These are phyloP conservation scores for Suhomyces bribrorum DNA, from an alignment of 1,139 yeast species.

Conservation along the genomic window DNA sequence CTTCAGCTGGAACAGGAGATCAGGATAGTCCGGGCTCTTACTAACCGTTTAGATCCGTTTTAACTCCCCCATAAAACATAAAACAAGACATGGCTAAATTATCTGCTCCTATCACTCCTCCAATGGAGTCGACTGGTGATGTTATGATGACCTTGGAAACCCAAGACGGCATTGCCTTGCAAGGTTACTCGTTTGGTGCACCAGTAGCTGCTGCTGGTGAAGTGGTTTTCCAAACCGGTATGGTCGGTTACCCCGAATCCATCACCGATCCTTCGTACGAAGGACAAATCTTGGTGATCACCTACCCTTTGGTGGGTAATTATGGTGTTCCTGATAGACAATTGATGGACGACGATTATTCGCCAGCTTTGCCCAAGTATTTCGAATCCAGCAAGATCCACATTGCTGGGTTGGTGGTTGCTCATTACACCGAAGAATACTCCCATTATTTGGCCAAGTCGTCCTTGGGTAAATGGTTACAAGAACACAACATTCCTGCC, in stretches of 20 bases:
- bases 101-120: constrained; percentile 83
- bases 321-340: constrained; percentile 97
- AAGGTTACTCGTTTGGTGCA: constrained; percentile 99
- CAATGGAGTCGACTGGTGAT: constrained; percentile 79
- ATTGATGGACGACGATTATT: constrained; percentile 67
- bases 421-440: constrained; percentile 94
- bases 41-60: constrained; percentile 3
- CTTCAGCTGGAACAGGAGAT: no score
- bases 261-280: constrained; percentile 98
- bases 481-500: constrained; percentile 91
- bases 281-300: constrained; percentile 95
- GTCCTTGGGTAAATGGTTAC: constrained; percentile 91
- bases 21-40: no score
- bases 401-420: constrained; percentile 95
- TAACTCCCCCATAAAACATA: constrained; percentile 4
- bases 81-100: constrained; percentile 23
- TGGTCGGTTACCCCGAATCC: constrained; percentile 99
- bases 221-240: constrained; percentile 98
- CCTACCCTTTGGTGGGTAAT: constrained; percentile 96
- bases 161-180: constrained; percentile 84
- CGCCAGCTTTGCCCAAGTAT: constrained; percentile 80
- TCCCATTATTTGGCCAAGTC: constrained; percentile 93
- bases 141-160: constrained; percentile 88
- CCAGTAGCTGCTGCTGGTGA: constrained; percentile 90
- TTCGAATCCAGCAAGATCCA: constrained; percentile 92